Base-by-base conservation (phyloP, 2,329 filamentous ascomycete genomes). In the Corynespora cassiicola region DNA sequence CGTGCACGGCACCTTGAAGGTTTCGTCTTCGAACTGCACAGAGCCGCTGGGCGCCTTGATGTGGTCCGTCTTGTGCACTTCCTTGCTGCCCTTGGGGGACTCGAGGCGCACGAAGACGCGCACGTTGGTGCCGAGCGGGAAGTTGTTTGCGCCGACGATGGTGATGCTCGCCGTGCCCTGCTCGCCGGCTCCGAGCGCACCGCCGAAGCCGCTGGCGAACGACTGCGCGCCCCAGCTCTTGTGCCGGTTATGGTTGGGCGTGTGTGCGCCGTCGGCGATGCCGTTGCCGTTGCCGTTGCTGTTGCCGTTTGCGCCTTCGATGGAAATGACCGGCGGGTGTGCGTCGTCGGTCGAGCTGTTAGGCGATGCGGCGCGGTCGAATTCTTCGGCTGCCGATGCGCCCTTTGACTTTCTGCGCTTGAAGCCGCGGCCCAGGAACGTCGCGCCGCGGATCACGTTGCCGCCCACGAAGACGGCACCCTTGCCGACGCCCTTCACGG, bases 21-120 rank as follows among this genome's bases (percentile, higher is more conserved):
- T 84, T 65, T 95, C 89, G 32, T 78, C 73, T 7, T 73, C 65
- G 12, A 75, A 77, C 45, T 88, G 80, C n/a, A 63, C 60, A 17
- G 46, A 47, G 2, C 87, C 88, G 1, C 74, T 75, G 3, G 80
- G 72, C 1, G 85, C 79, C 68, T 96, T 96, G 73, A 88, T 81
- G 50, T 94, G 87, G 66, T 96, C 95, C 15, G 91, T 96, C 76
- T 97, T 96, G 72, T 91, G 85, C 29, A 99, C 75, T 29, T 87
- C 81, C 73, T 94, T 96, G 25, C 47, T 47, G 31, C 78, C 80
- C 69, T 87, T 91, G 30, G 82, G 71, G 3, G 77, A 75, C 21
- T 88, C 63, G 52, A 88, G 82, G 39, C 82, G 84, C 52, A 96
- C 73, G 41, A 81, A 72, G 31, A 95, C 81, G 58, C 89, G 90